Percentiles rank a stretch among this genome's conserved stretches.
Evolutionary conservation across 495 filamentous ascomycete species (phyloP).

Genomic region (Podospora fimiseda): DNA sequence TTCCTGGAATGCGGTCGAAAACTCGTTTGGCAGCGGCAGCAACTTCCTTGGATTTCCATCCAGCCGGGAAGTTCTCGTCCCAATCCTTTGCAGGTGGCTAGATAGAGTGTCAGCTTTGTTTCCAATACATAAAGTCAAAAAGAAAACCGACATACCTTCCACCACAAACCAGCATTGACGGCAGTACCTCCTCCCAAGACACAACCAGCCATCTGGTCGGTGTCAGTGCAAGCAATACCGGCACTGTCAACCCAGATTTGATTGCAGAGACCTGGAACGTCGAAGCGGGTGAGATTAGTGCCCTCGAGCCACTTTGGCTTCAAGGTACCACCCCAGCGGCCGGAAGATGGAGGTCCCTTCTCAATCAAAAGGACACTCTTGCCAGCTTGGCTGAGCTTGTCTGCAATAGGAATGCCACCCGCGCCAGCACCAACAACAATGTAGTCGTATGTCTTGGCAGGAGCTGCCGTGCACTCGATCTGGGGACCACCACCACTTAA

Average conservation of each 20-base stretch:
- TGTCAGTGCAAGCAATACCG: conserved; percentile 61
- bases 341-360: conserved; percentile 55
- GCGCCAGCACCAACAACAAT: conserved; percentile 59
- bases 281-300: conserved; percentile 64
- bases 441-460: conserved; percentile 55
- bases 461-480: conserved; percentile 32
- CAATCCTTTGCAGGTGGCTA: conserved; percentile 51
- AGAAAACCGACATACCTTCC: conserved; percentile 31
- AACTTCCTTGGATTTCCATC: conserved; percentile 65
- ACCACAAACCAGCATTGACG: conserved; percentile 59
- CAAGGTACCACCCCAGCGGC: conserved; percentile 50
- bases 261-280: conserved; percentile 69
- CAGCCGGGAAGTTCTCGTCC: conserved; percentile 66
- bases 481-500: conserved; percentile 1
- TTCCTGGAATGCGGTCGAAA: conserved; percentile 64
- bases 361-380: conserved; percentile 59
- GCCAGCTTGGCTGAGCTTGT: conserved; percentile 55
- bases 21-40: conserved; percentile 50
- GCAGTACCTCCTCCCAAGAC: conserved; percentile 69
- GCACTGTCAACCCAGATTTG: conserved; percentile 57
- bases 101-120: background rate
- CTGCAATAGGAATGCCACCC: conserved; percentile 57
- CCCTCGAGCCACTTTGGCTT: conserved; percentile 57
- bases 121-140: background rate
- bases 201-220: conserved; percentile 66